Evolutionary conservation across 2,329 filamentous ascomycete species (phyloP), one percentile per base, ranked within the genome.

Genomic region (Fusarium sp.): DNA sequence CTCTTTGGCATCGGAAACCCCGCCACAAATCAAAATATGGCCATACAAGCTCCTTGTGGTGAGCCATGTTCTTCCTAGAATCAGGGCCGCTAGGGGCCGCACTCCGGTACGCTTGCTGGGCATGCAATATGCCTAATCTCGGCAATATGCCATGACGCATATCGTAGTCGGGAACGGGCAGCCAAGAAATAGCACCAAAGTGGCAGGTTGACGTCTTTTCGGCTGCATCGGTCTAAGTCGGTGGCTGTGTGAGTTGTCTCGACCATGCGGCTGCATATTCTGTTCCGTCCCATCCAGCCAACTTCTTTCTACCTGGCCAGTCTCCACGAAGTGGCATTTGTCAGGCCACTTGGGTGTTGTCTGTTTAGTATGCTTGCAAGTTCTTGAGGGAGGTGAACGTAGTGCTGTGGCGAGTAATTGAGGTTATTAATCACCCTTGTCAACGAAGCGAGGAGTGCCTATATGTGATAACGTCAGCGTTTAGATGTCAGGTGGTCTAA

Each of bases 41-140:
- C 25, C 37, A 64, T 27, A 20, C 45, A 35, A 35, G 63, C 54
- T 27, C 11, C 32, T 58, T 71, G 58, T n/a, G 56, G 30, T 18
- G 27, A 30, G 35, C 52, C n/a, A 20, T 23, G 54, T 63, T 58
- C 60, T 41, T 45, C 45, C 57, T 64, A 52, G 30, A 62, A 61
- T 50, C 48, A 23, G 35, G 59, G 63, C 72, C 45, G 56, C 16
- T 14, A 8, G 10, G 54, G 52, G 57, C 23, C n/a, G 39, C 54
- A 60, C 63, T 50, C 37, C 39, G 18, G 39, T 57, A 23, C 57
- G 37, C 43, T 43, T 39, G 59, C 37, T 39, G 18, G 20, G n/a
- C 72, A 67, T 73, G 66, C 66, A 66, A 64, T n/a, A 60, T 64
- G 69, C 50, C 43, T 67, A 67, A 73, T 70, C 30, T 64, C 54